phyloP scores from a whole-genome alignment of 371 early-diverging fungal genomes.

The Dichotomocladium elegans region DNA sequence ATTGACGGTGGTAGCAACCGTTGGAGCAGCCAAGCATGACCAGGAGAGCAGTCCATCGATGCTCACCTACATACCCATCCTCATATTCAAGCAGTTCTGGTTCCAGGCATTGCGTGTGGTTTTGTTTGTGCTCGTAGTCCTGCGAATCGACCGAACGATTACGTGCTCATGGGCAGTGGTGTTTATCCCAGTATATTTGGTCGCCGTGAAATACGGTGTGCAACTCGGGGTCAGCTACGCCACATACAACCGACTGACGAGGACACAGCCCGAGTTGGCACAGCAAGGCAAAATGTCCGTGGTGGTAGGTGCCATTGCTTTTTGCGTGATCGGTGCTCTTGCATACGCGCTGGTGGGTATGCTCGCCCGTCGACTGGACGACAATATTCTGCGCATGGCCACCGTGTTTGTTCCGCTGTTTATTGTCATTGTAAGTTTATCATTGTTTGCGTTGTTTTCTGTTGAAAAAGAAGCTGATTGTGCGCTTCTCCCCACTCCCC shows the following conservation, averaged over 20 bases:
- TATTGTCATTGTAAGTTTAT: slow-evolving; percentile 50
- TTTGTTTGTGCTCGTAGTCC: slow-evolving; percentile 56
- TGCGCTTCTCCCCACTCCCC: too few species aligned
- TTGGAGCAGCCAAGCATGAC: not conserved
- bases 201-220: slow-evolving; percentile 55
- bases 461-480: not conserved
- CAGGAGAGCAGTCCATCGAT: not conserved
- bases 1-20: slow-evolving; percentile 10
- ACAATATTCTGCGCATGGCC: slow-evolving; percentile 47
- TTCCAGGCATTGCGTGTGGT: slow-evolving; percentile 51
- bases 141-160: slow-evolving; percentile 54
- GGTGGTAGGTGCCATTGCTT: slow-evolving; percentile 41
- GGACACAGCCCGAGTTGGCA: slow-evolving; percentile 46
- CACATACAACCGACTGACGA: slow-evolving; percentile 33
- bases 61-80: not conserved
- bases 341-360: slow-evolving; percentile 72
- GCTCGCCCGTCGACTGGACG: slow-evolving; percentile 62
- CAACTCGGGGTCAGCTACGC: slow-evolving; percentile 47
- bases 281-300: slow-evolving; percentile 54
- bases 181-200: slow-evolving; percentile 76
- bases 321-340: slow-evolving; percentile 51
- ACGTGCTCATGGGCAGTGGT: slow-evolving; percentile 70
- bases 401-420: slow-evolving; percentile 81
- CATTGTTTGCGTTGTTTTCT: not conserved
- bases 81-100: slow-evolving; percentile 54